phyloP scores from a whole-genome alignment of 139 green algal species.

The Chlorella ohadii region DNA sequence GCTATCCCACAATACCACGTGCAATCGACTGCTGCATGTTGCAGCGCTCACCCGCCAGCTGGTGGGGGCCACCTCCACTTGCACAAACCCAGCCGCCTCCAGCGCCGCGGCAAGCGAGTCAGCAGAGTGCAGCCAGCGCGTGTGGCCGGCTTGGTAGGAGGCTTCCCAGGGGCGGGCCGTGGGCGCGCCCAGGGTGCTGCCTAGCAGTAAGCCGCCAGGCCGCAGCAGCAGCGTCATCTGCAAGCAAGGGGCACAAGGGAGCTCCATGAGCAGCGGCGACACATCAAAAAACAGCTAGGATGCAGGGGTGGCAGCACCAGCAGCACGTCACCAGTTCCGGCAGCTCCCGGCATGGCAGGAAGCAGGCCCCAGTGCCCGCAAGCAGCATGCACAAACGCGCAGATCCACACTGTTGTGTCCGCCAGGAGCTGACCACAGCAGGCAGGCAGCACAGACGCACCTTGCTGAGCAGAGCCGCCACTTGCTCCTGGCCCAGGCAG shows the following conservation, averaged over 20 bases:
- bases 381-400: too few species aligned
- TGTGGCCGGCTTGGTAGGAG: background rate
- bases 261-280: background rate
- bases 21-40: too few species aligned
- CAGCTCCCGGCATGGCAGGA: background rate
- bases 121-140: conserved; percentile 8
- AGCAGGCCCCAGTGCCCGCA: too few species aligned
- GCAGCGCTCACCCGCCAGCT: background rate
- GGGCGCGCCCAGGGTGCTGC: background rate
- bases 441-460: background rate
- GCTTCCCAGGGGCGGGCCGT: background rate
- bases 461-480: conserved; percentile 4
- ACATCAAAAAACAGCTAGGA: background rate
- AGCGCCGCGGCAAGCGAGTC: background rate
- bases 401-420: too few species aligned
- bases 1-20: too few species aligned
- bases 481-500: background rate
- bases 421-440: too few species aligned
- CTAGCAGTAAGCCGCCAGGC: conserved; percentile 4
- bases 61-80: background rate
- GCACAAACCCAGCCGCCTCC: background rate
- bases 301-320: too few species aligned
- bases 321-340: too few species aligned
- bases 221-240: conserved; percentile 12
- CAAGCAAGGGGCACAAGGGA: too few species aligned